Conservation (phyloP, 345 rosid genomes). For the Luvunga scandens region DNA sequence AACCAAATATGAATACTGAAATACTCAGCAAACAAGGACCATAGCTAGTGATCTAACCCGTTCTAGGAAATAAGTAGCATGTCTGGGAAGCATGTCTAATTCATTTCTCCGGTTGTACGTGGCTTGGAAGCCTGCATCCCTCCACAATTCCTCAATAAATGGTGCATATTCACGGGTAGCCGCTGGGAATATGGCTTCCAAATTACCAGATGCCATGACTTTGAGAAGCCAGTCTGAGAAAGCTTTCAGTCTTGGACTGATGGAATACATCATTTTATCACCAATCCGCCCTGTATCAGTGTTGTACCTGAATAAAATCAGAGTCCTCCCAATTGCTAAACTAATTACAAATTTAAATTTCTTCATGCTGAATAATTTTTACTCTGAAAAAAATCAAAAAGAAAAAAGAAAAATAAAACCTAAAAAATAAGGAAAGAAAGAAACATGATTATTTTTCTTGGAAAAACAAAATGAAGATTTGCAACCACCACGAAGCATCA, state of each 20-base stretch:
- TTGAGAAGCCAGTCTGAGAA: slow-evolving; percentile 79
- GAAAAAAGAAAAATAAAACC: too few species aligned
- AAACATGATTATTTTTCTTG: not conserved
- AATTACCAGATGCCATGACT: slow-evolving; percentile 61
- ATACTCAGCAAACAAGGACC: slow-evolving; percentile 1
- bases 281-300: slow-evolving; percentile 33
- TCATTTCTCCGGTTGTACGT: slow-evolving; percentile 72
- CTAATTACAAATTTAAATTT: not conserved
- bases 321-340: not conserved
- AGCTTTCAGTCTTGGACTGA: slow-evolving; percentile 48
- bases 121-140: slow-evolving; percentile 74
- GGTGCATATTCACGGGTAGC: slow-evolving; percentile 63
- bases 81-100: slow-evolving; percentile 63
- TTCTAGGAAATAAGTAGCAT: slow-evolving; percentile 78
- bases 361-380: not conserved
- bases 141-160: slow-evolving; percentile 65
- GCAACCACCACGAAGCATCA: not conserved
- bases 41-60: slow-evolving; percentile 44
- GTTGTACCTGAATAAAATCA: slow-evolving; percentile 18
- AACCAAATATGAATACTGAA: not conserved
- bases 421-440: not conserved
- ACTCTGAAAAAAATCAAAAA: too few species aligned
- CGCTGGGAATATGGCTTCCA: slow-evolving; percentile 63
- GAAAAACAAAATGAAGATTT: not conserved
- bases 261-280: slow-evolving; percentile 37